These are phyloP conservation scores for Cladophialophora immunda DNA, from an alignment of 2,329 filamentous ascomycete species.

Conservation along the genomic window DNA sequence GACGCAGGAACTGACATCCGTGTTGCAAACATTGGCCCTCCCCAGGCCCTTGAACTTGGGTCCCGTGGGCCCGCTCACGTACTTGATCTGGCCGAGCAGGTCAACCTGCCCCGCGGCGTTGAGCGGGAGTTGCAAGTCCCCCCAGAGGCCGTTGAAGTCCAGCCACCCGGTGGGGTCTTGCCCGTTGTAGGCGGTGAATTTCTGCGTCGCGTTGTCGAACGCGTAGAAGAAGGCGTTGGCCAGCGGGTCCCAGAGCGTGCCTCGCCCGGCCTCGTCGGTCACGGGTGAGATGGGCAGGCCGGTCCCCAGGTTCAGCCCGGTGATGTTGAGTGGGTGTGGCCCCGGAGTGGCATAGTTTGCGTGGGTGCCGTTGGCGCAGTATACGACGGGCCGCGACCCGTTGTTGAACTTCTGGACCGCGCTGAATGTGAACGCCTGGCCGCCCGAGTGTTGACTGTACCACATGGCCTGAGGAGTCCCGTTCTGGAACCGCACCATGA, in stretches of 20 bases:
- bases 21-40: conserved; percentile 61
- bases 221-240: conserved; percentile 65
- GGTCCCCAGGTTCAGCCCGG: conserved; percentile 62
- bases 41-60: conserved; percentile 67
- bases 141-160: conserved; percentile 67
- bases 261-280: conserved; percentile 64
- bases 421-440: conserved; percentile 69
- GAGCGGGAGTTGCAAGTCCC: conserved; percentile 66
- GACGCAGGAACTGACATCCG: not conserved
- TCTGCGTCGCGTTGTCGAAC: conserved; percentile 54
- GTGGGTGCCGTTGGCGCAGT: conserved; percentile 68
- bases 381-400: conserved; percentile 63
- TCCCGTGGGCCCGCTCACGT: conserved; percentile 66
- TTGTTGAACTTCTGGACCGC: conserved; percentile 56
- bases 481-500: conserved; percentile 65
- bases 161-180: conserved; percentile 63
- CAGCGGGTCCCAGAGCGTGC: conserved; percentile 68
- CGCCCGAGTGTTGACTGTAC: conserved; percentile 70
- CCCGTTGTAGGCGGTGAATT: conserved; percentile 59
- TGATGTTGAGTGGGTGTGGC: conserved; percentile 70
- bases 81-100: conserved; percentile 64
- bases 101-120: conserved; percentile 52
- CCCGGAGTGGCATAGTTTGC: conserved; percentile 70
- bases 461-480: conserved; percentile 65
- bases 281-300: conserved; percentile 54